Evolutionary conservation across 805 yeast species (phyloP).

Genomic region (Spathaspora gorwiae): DNA sequence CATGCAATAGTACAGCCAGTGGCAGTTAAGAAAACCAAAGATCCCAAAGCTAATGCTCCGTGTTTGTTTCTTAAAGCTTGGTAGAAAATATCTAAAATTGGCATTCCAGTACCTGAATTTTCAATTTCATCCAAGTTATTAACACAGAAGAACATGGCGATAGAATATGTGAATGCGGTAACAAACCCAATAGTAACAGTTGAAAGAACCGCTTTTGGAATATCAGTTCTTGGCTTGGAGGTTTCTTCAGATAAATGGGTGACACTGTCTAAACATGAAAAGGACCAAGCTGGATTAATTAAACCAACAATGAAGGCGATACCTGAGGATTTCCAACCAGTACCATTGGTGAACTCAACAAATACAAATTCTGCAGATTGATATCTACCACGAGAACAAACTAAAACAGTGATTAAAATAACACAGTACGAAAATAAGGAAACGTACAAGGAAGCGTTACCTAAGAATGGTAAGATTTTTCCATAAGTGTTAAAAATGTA

Average conservation of each 20-base stretch:
- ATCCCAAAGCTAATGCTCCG: conserved; percentile 35
- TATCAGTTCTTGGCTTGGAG: conserved; percentile 30
- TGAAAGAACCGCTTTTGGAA: conserved; percentile 36
- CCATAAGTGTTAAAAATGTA: conserved; percentile 35
- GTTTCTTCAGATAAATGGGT: conserved; percentile 42
- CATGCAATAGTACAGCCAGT: conserved; percentile 36
- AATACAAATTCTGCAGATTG: conserved; percentile 23
- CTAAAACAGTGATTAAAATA: conserved; percentile 36
- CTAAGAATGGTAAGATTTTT: conserved; percentile 30
- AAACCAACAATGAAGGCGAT: conserved; percentile 37
- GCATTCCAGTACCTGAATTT: conserved; percentile 30
- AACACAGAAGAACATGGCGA: conserved; percentile 38
- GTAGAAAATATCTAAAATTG: conserved; percentile 37
- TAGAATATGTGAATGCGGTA: conserved; percentile 35
- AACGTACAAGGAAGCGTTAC: conserved; percentile 30
- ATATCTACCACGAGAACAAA: conserved; percentile 31
- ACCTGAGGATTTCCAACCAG: conserved; percentile 28
- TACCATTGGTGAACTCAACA: conserved; percentile 15
- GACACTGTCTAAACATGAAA: conserved; percentile 38
- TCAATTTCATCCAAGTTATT: conserved; percentile 26
- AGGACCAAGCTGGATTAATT: conserved; percentile 35
- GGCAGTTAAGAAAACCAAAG: conserved; percentile 31
- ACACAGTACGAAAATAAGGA: conserved; percentile 31
- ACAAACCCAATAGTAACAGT: conserved; percentile 39
- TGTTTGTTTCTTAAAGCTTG: conserved; percentile 32